Evolutionary conservation across 2,329 filamentous ascomycete species (phyloP), one percentile per base, ranked within the genome.

Genomic region (Botrytis sinoallii): DNA sequence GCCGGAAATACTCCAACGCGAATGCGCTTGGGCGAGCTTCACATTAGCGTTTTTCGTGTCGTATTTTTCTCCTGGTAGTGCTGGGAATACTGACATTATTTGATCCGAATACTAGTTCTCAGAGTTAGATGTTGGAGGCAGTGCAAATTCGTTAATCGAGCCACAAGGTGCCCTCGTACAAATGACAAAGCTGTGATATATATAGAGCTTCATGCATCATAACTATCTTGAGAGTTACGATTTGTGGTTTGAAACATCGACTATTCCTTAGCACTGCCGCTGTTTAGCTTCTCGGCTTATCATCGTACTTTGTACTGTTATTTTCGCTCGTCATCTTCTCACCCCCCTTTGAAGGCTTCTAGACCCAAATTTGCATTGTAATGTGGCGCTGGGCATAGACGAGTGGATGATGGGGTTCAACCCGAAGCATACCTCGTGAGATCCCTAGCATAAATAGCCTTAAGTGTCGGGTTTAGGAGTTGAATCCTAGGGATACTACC

Each of bases 401-500:
- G 46, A 72, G 52, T 67, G 66, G 66, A 67, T 35, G 52, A 48
- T n/a, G 52, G 16, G 42, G 48, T 59, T 46, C 35, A 60, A 68
- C 22, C 32, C 40, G 52, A 60, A 72, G 22, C n/a, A 68, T 67
- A 42, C 40, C 52, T 68, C 60, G 70, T 72, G 38, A 68, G n/a
- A 59, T n/a, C 20, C 40, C 63, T 60, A 42, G 64, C 66, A 42
- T 68, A 60, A 72, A 72, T 60, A 48, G 52, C 38, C 55, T 46
- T 57, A 68, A 68, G 40, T 29, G 48, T 60, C 40, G 29, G 52
- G 48, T 40, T 72, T 59, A 72, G 70, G 70, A 72, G 18, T 68
- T 32, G 38, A 44, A 68, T 68, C 70, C 70, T 35, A 68, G 70
- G 55, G 70, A 72, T 72, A 72, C 63, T 72, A 72, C 70, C 63